Evolutionary conservation across 768 basidiomycete species (phyloP).

Genomic region (Amanita rubescens): DNA sequence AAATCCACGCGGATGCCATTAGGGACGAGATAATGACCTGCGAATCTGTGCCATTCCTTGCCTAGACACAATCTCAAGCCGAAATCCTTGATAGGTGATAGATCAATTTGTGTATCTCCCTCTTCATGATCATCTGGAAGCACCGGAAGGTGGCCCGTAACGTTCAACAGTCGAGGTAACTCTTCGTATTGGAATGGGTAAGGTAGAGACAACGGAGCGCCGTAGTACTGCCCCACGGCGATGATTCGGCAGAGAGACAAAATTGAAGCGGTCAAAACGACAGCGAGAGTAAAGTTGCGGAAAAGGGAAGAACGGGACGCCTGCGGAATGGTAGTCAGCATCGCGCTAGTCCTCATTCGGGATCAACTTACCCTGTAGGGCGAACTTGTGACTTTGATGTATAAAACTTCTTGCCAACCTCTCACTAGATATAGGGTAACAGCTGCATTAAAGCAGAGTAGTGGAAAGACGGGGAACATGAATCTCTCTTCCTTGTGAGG

Average conservation of each 20-base stretch:
- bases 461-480: slow-evolving; percentile 89
- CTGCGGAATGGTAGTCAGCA: slow-evolving; percentile 29
- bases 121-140: slow-evolving; percentile 31
- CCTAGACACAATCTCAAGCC: slow-evolving; percentile 77
- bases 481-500: slow-evolving; percentile 99
- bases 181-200: slow-evolving; percentile 70
- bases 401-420: slow-evolving; percentile 79
- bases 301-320: slow-evolving; percentile 74
- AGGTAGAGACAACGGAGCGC: slow-evolving; percentile 71
- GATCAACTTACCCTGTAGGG: slow-evolving; percentile 65
- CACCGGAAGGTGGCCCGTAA: slow-evolving; percentile 51
- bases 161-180: slow-evolving; percentile 75
- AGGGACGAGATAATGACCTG: slow-evolving; percentile 84
- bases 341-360: slow-evolving; percentile 1
- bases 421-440: slow-evolving; percentile 79
- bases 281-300: slow-evolving; percentile 62
- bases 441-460: slow-evolving; percentile 92
- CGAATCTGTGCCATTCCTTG: slow-evolving; percentile 96
- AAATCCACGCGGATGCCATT: slow-evolving; percentile 78
- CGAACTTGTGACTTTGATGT: slow-evolving; percentile 70
- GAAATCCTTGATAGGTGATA: slow-evolving; percentile 60
- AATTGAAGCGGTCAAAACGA: slow-evolving; percentile 57
- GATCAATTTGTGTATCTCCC: slow-evolving; percentile 48
- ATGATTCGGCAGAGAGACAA: slow-evolving; percentile 75
- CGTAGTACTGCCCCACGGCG: slow-evolving; percentile 86